phyloP scores from a whole-genome alignment of 257 asterid genomes.

The Craterostigma plantagineum region DNA sequence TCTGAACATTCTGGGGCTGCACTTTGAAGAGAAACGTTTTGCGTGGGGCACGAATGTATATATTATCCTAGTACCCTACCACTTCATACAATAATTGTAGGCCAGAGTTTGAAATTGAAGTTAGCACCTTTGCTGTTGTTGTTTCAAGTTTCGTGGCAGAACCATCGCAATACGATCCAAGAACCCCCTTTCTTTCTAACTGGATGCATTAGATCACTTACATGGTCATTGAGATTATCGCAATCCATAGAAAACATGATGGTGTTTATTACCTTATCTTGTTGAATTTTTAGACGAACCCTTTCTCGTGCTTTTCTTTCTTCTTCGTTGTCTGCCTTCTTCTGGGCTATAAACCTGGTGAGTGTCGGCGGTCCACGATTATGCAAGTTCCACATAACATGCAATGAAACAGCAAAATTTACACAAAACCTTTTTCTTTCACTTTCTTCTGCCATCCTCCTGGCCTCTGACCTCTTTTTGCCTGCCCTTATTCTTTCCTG shows the following conservation, averaged over 20 bases:
- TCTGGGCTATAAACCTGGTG: conserved; percentile 26
- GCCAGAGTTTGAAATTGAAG: too few relatives aligned
- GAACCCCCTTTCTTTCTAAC: not conserved
- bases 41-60: too few relatives aligned
- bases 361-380: too few relatives aligned
- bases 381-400: too few relatives aligned
- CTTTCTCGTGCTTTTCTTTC: conserved; percentile 43
- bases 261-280: conserved; percentile 42
- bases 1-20: conserved; percentile 13
- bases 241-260: too few relatives aligned
- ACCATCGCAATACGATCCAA: not conserved
- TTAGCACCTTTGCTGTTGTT: too few relatives aligned
- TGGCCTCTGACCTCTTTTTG: conserved; percentile 30
- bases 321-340: conserved; percentile 47
- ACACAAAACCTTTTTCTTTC: conserved; percentile 52
- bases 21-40: conserved; percentile 1
- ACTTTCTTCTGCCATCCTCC: conserved; percentile 39
- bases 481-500: conserved; percentile 51
- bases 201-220: not conserved
- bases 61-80: too few relatives aligned
- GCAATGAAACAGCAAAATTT: too few relatives aligned
- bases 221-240: not conserved
- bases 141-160: too few relatives aligned
- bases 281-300: conserved; percentile 49
- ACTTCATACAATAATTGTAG: too few relatives aligned